phyloP scores from a whole-genome alignment of 2,329 filamentous ascomycete species.

The Aspergillus versicolor region DNA sequence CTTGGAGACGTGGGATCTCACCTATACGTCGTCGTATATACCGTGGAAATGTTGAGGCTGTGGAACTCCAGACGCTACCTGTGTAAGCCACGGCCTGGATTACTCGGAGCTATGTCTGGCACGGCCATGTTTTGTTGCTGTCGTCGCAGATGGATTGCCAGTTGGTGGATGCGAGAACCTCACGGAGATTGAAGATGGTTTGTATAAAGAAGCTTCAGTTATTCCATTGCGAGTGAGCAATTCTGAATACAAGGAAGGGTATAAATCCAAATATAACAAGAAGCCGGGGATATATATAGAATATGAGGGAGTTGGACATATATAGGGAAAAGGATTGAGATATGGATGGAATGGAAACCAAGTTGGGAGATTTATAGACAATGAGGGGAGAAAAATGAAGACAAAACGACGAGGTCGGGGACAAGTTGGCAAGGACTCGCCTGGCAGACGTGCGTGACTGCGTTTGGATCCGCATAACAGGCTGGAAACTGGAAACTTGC shows the following conservation, averaged over 20 bases:
- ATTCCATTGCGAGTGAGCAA: fast-evolving
- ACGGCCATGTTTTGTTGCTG: too few species aligned
- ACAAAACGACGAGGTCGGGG: background rate
- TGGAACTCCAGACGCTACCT: too few species aligned
- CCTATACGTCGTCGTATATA: too few species aligned
- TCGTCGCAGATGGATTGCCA: too few species aligned
- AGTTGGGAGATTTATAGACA: background rate
- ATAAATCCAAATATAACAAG: background rate
- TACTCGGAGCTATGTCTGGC: too few species aligned
- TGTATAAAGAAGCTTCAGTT: too few species aligned
- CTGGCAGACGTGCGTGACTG: background rate
- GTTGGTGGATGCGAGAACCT: too few species aligned
- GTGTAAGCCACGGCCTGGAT: too few species aligned
- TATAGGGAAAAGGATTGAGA: background rate
- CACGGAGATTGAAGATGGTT: too few species aligned
- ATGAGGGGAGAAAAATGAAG: background rate
- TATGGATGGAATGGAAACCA: background rate
- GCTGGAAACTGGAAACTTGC: background rate
- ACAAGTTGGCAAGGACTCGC: background rate
- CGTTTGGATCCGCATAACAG: background rate
- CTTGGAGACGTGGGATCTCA: too few species aligned
- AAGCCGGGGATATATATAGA: background rate
- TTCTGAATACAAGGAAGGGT: background rate
- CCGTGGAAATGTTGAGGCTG: too few species aligned
- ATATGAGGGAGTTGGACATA: background rate